Evolutionary conservation across 164 flowering plant species (phyloP).

Genomic region (Aristolochia californica): DNA sequence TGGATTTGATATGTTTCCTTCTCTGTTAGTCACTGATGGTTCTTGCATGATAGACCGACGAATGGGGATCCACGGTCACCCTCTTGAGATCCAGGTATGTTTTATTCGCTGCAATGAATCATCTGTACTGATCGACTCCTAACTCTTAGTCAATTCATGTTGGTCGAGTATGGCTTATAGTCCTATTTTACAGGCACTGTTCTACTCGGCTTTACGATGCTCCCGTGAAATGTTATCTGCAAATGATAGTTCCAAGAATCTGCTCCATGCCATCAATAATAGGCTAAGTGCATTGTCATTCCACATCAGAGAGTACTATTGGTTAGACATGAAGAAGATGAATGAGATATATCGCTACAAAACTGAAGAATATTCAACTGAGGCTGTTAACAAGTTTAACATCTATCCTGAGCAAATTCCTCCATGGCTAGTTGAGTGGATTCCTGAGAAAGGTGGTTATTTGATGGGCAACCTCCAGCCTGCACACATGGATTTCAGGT

Average conservation of each 20-base stretch:
- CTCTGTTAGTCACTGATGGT: slow-evolving; percentile 87
- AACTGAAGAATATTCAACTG: slow-evolving; percentile 83
- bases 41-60: slow-evolving; percentile 96
- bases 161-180: not conserved
- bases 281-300: slow-evolving; percentile 88
- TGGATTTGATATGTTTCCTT: slow-evolving; percentile 96
- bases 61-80: slow-evolving; percentile 97
- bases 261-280: slow-evolving; percentile 64
- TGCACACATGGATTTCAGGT: slow-evolving; percentile 93
- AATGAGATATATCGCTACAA: slow-evolving; percentile 89
- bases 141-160: not conserved
- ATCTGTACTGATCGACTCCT: not conserved
- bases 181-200: slow-evolving; percentile 49
- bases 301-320: slow-evolving; percentile 81
- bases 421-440: slow-evolving; percentile 79
- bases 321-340: slow-evolving; percentile 81
- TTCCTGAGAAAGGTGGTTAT: slow-evolving; percentile 80
- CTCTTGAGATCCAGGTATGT: slow-evolving; percentile 84
- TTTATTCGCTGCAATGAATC: not conserved
- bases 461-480: slow-evolving; percentile 86
- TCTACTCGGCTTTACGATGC: slow-evolving; percentile 71
- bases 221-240: slow-evolving; percentile 73
- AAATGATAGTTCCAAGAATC: slow-evolving; percentile 60
- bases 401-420: slow-evolving; percentile 94
- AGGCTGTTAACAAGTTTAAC: slow-evolving; percentile 86